Base-by-base conservation (phyloP, 257 asterid genomes). In the Scutellaria barbata region DNA sequence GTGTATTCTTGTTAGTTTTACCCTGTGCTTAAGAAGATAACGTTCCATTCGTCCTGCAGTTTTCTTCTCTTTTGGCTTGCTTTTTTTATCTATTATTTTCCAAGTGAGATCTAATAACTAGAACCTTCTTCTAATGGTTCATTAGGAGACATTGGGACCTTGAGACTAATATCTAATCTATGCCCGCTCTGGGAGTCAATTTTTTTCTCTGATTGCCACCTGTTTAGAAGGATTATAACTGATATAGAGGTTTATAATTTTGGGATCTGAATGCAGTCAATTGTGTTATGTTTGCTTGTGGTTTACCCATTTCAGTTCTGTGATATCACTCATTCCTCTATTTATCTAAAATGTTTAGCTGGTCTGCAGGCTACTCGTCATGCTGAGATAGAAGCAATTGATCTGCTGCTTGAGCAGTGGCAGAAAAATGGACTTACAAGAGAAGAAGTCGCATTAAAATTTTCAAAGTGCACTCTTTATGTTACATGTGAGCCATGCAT, bases 361-460 rank as follows among this genome's bases (percentile, higher is more conserved):
- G 78, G 61, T 72, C 39, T 77, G 77, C 79, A 84, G 89, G 96
- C 97, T 43, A 89, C 93, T 69, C 84, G 96, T 63, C 99, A 91
- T 77, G 99, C 97, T 50, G 99, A 94, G 86, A 88, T 92, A 96
- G 98, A 88, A 88, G 98, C 99, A 63, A 89, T 95, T 75, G 99
- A 89, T 82, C 50, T 70, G 75, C 85, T 95, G 30, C 92, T 92
- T 73, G 92, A 86, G 57, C 87, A 81, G 68, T 89, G 95, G 95
- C 88, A 81, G 73, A 82, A 82, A 69, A 56, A 64, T 63, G 88
- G 90, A 18, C 69, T 86, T 73, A 76, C 92, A 66, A 83, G 72
- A 73, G 82, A 74, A 63, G 88, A 88, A 55, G 85, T 85, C 25
- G 82, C 88, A 52, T 79, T 64, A 61, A 89, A 59, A 61, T 88